Evolutionary conservation across 306 rosid species (phyloP).

Genomic region (Alnus glutinosa): DNA sequence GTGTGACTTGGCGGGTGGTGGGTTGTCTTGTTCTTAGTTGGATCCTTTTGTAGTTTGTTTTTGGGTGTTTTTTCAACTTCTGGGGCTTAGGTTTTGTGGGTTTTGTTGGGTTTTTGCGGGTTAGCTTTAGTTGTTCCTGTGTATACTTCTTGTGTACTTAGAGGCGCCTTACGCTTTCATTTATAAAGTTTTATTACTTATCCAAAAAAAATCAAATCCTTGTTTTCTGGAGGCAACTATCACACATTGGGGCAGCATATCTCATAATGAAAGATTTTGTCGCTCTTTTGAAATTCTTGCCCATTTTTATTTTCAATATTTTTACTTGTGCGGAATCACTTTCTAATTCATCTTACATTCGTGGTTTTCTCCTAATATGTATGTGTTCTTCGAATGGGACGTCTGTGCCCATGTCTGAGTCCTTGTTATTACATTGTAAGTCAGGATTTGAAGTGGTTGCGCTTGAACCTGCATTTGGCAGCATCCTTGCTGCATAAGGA

Average conservation of each 20-base stretch:
- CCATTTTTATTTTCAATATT: neutral
- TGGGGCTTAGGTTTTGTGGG: too few relatives aligned
- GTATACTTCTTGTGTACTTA: too few relatives aligned
- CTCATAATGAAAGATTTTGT: neutral
- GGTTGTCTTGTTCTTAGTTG: too few relatives aligned
- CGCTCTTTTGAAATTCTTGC: constrained; percentile 5
- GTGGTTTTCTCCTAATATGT: neutral
- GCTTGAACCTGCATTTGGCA: neutral
- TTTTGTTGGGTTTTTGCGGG: too few relatives aligned
- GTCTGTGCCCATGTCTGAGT: neutral
- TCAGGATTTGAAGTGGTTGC: neutral
- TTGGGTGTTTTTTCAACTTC: too few relatives aligned
- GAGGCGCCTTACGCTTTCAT: too few relatives aligned
- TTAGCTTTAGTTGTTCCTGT: too few relatives aligned
- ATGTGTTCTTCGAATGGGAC: neutral
- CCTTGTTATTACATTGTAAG: neutral
- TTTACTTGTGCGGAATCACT: neutral
- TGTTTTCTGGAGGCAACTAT: neutral
- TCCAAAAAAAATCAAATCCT: too few relatives aligned
- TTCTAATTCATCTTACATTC: neutral
- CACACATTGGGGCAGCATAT: neutral
- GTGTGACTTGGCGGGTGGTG: too few relatives aligned
- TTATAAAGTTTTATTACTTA: too few relatives aligned
- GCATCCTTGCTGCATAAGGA: neutral
- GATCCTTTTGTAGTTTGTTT: too few relatives aligned